Base-by-base conservation (phyloP, 345 rosid species). In the Ailanthus altissimus region DNA sequence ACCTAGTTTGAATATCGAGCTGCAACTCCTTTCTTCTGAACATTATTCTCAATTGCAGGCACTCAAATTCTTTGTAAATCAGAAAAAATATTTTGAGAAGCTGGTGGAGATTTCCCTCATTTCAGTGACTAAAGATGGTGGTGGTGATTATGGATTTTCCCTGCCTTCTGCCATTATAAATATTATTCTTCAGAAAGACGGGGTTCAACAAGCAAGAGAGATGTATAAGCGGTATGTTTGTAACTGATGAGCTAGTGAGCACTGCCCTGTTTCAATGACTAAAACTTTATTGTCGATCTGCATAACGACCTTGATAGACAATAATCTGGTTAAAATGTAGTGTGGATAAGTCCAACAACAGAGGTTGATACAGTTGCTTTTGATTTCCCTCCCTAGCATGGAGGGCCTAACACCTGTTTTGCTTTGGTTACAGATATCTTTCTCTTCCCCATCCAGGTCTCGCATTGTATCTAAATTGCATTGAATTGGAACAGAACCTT, bases 401-500 rank as follows among this genome's bases (percentile, higher is more conserved):
- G 46, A 47, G 11, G 58, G 47, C 63, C 81, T 76, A 53, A 80
- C 57, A 14, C 4, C 16, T 11, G 23, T 2, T 62, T 75, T 66
- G 59, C 45, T 58, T 66, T 36, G 46, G 50, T 72, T 81, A 82
- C 90, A 96, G 99, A 80, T 96, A 92, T 86, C 87, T 93, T 75
- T 82, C 86, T 77, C 77, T 93, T 79, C 98, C 98, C 2, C 93
- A 73, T 36, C 99, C 99, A 0, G 90, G 92, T 81, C 90, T 88
- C 60, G 87, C 57, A 36, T 83, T 92, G 45, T 90, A 86, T 80
- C 84, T 68, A 89, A 79, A 70, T 46, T 90, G 98, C 89, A 93
- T 95, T 49, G 97, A 93, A 73, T 78, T 95, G 84, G 99, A 95
- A 86, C 75, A 78, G 28, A 88, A 84, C 70, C 89, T 89, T 70